A percentile compares a stretch with the other conserved stretches of the same genome.
Evolutionary conservation across 2,329 filamentous ascomycete genomes (phyloP).

Genomic region (Fusarium xylarioides): DNA sequence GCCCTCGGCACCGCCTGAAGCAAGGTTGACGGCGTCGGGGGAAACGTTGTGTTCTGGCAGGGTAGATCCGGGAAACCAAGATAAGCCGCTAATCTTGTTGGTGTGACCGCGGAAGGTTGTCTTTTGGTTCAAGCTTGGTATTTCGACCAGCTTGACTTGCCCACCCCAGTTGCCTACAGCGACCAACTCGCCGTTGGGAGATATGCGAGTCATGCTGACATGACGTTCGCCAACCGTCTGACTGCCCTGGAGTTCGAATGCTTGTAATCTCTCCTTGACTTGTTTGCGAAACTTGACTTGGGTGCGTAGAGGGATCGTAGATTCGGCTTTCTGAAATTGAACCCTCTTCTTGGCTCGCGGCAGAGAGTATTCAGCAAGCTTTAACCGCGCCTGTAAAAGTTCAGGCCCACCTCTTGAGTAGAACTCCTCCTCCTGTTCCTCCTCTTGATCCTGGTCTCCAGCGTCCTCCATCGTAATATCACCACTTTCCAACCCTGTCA

Average conservation of each 20-base stretch:
- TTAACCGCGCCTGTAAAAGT: conserved; percentile 77
- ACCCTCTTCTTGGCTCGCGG: conserved; percentile 82
- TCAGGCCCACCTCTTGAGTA: conserved; percentile 84
- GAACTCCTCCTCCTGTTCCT: conserved; percentile 89
- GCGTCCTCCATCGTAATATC: conserved; percentile 71
- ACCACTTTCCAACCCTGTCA: conserved; percentile 62
- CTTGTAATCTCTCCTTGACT: conserved; percentile 82
- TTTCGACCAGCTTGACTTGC: conserved; percentile 83
- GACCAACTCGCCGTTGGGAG: conserved; percentile 82
- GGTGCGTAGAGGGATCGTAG: conserved; percentile 83
- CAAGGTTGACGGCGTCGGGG: conserved; percentile 79
- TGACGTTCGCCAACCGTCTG: conserved; percentile 92
- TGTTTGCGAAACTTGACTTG: conserved; percentile 93
- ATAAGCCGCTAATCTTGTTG: conserved; percentile 87
- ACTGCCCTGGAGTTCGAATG: conserved; percentile 90
- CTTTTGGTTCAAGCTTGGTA: conserved; percentile 83
- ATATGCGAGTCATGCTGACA: conserved; percentile 90
- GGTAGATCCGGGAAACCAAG: conserved; percentile 89
- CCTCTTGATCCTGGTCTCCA: conserved; percentile 67
- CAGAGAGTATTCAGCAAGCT: conserved; percentile 85
- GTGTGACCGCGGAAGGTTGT: conserved; percentile 83
- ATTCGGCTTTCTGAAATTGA: conserved; percentile 80
- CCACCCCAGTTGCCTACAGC: conserved; percentile 95
- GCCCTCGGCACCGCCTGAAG: conserved; percentile 89
- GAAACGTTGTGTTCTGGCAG: conserved; percentile 76